Base-by-base conservation (phyloP, 352 stramenopile species). In the Phytophthora vignae region DNA sequence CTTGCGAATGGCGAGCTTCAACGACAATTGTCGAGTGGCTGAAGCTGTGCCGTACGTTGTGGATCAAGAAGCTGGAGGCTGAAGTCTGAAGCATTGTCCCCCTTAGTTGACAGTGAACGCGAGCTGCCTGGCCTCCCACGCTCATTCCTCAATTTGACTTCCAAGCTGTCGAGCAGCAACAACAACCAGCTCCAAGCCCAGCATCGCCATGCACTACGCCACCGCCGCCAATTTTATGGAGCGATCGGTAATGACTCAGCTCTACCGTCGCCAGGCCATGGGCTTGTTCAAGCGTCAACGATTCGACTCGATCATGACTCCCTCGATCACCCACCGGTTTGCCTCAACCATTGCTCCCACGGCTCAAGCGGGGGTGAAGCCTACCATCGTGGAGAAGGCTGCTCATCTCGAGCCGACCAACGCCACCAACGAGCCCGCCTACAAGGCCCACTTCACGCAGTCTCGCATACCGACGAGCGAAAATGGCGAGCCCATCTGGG, bases 401-500 rank as follows among this genome's bases (percentile, higher is more conserved):
- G 14, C 36, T 17, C 36, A 42, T 17, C 11, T 42, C 36, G 10
- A 66, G n/a, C 42, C 25, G 2, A 64, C 53, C 3, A 33, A 73
- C 53, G 58, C 29, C 31, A 66, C 60, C 42, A 69, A 60, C 21
- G 60, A 69, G 21, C 44, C 59, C 15, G 53, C 59, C 1, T 65
- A 60, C 11, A 55, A 55, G 27, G 15, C 36, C 14, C 69, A 81
- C 38, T 78, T 81, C 60, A 74, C 65, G 27, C 60, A 78, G 57
- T 63, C 49, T 40, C 36, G 19, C 9, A 40, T 49, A 4, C 5
- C 62, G 11, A 69, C 64, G 8, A 53, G 14, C 25, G 36, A 71
- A n/a, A 71, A 67, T 15, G 72, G 69, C 0, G 66, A 80, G 17
- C 68, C 69, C 0, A 68, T 76, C 7, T 86, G 79, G 79, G 76